phyloP scores from a whole-genome alignment of 495 filamentous ascomycete species.

The Neurospora sp. region DNA sequence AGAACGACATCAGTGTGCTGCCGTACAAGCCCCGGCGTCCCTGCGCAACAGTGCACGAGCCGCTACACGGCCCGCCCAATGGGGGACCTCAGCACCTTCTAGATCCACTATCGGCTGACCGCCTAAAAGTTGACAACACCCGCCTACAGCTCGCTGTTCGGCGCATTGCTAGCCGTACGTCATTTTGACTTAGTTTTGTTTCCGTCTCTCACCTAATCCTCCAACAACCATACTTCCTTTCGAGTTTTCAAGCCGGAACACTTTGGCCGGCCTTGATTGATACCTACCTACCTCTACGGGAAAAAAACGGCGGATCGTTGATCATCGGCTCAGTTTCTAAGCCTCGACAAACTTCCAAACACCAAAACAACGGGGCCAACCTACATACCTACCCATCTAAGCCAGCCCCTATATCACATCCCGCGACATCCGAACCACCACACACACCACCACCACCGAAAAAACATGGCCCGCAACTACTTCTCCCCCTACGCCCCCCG shows the following conservation, averaged over 20 bases:
- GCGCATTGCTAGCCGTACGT: background rate
- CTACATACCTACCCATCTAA: no score
- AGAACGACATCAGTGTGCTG: background rate
- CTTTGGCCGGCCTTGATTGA: no score
- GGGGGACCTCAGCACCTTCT: background rate
- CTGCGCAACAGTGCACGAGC: background rate
- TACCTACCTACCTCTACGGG: no score
- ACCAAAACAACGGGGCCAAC: no score
- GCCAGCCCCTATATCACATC: background rate
- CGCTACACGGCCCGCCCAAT: background rate
- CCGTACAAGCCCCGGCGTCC: background rate
- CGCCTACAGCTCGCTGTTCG: background rate
- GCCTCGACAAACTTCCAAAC: no score
- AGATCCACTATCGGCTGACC: background rate
- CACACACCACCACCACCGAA: background rate
- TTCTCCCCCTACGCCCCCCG: constrained; percentile 26
- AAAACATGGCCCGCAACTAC: constrained; percentile 1
- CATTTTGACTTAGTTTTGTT: background rate
- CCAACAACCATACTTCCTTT: no score
- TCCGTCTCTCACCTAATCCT: background rate
- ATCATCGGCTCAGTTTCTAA: no score
- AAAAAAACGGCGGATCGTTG: no score
- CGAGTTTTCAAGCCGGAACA: no score
- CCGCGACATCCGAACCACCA: background rate
- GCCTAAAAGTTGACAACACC: background rate